Evolutionary conservation across 768 basidiomycete species (phyloP).

Genomic region (Phanerochaete carnosa): DNA sequence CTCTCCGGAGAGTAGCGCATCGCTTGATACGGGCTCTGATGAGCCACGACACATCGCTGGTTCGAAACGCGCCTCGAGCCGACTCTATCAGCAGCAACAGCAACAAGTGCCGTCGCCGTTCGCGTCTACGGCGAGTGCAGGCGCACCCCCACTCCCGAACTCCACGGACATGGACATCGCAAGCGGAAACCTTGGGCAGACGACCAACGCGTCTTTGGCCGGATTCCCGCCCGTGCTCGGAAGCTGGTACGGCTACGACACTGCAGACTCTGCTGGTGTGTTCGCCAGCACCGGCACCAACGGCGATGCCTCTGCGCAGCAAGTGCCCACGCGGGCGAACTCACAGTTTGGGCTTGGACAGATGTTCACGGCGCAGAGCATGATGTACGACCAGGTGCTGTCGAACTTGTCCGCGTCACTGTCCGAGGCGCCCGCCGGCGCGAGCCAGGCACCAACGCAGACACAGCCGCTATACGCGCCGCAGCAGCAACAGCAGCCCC

Average conservation of each 20-base stretch:
- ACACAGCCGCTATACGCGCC: background rate
- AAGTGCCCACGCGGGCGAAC: background rate
- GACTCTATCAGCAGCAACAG: slow-evolving; percentile 18
- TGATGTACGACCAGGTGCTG: slow-evolving; percentile 25
- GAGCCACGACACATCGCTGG: slow-evolving; percentile 30
- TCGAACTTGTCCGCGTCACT: slow-evolving; percentile 13
- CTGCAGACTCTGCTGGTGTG: background rate
- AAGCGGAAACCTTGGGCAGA: background rate
- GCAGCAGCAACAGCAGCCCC: background rate
- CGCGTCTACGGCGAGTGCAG: background rate
- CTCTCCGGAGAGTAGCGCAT: background rate
- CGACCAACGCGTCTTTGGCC: slow-evolving; percentile 1
- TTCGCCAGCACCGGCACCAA: background rate
- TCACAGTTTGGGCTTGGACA: slow-evolving; percentile 9
- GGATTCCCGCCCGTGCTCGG: background rate
- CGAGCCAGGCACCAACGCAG: background rate
- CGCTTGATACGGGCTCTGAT: slow-evolving; percentile 13
- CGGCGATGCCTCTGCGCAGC: background rate
- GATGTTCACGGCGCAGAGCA: slow-evolving; percentile 19
- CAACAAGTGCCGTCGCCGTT: background rate
- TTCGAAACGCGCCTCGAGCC: slow-evolving; percentile 29
- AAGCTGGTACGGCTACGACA: slow-evolving; percentile 2
- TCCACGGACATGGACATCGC: background rate
- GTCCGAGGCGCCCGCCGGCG: background rate
- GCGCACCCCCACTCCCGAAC: no score